These are phyloP conservation scores for Aspergillus biplanus DNA, from an alignment of 495 filamentous ascomycete genomes.

Conservation along the genomic window DNA sequence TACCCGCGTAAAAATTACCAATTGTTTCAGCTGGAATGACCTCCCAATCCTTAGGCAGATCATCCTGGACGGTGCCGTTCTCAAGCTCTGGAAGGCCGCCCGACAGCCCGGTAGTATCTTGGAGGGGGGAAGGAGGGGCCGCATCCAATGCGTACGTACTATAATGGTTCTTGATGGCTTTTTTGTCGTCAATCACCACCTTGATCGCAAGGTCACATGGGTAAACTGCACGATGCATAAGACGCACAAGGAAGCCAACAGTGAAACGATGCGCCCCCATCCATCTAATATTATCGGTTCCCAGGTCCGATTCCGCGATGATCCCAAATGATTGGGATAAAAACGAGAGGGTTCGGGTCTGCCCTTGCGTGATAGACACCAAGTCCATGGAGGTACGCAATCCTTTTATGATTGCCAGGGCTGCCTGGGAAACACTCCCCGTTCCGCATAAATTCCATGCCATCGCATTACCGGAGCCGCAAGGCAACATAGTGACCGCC, in stretches of 20 bases:
- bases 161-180: slow-evolving; percentile 74
- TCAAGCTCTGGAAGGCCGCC: slow-evolving; percentile 70
- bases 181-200: slow-evolving; percentile 77
- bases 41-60: slow-evolving; percentile 76
- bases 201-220: slow-evolving; percentile 89
- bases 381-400: slow-evolving; percentile 80
- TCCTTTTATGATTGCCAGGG: slow-evolving; percentile 83
- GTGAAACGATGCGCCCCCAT: slow-evolving; percentile 87
- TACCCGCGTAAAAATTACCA: slow-evolving; percentile 93
- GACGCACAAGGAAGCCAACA: slow-evolving; percentile 73
- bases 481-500: slow-evolving; percentile 89
- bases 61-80: slow-evolving; percentile 78
- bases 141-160: slow-evolving; percentile 48
- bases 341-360: slow-evolving; percentile 76
- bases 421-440: slow-evolving; percentile 71
- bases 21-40: slow-evolving; percentile 71
- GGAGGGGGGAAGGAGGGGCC: slow-evolving; percentile 25
- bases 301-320: slow-evolving; percentile 86
- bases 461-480: slow-evolving; percentile 94
- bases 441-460: slow-evolving; percentile 87
- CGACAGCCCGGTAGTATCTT: slow-evolving; percentile 31
- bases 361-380: slow-evolving; percentile 82
- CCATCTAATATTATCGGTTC: slow-evolving; percentile 89
- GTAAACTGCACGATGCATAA: slow-evolving; percentile 74
- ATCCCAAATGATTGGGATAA: slow-evolving; percentile 89